These are phyloP conservation scores for Trichoderma sp. DNA, from an alignment of 2,329 filamentous ascomycete species.

Conservation along the genomic window DNA sequence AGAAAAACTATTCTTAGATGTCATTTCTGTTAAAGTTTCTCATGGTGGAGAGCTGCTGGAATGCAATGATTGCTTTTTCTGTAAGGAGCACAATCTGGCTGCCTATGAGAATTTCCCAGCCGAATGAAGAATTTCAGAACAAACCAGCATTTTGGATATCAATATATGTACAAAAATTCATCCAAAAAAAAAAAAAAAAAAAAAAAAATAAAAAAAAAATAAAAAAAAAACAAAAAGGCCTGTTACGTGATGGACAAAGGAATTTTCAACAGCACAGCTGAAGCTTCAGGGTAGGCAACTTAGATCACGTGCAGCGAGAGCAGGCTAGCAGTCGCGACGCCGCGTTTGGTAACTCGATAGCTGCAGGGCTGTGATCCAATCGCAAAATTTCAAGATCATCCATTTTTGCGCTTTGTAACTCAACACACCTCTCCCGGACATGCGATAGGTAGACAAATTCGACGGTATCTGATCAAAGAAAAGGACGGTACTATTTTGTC, in stretches of 20 bases:
- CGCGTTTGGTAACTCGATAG: slow-evolving; percentile 34
- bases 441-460: slow-evolving; percentile 8
- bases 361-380: slow-evolving; percentile 38
- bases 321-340: slow-evolving; percentile 36
- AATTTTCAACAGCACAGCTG: background rate
- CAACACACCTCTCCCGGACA: background rate
- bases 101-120: background rate
- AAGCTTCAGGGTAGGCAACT: slow-evolving; percentile 30
- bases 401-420: slow-evolving; percentile 7
- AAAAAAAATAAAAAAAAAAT: too few relatives aligned
- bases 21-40: background rate
- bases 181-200: background rate
- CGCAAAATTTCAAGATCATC: slow-evolving; percentile 42
- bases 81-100: background rate
- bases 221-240: background rate
- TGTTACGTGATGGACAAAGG: background rate
- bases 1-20: background rate
- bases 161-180: background rate
- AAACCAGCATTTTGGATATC: background rate
- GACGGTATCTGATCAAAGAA: background rate
- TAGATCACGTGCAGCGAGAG: slow-evolving; percentile 38
- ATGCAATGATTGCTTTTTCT: too few relatives aligned
- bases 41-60: background rate
- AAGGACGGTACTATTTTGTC: background rate
- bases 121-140: background rate